Percentiles rank a stretch among this genome's conserved stretches.
phyloP scores from a whole-genome alignment of 176 grass and related monocot genomes.

The Dactylis glomerata region DNA sequence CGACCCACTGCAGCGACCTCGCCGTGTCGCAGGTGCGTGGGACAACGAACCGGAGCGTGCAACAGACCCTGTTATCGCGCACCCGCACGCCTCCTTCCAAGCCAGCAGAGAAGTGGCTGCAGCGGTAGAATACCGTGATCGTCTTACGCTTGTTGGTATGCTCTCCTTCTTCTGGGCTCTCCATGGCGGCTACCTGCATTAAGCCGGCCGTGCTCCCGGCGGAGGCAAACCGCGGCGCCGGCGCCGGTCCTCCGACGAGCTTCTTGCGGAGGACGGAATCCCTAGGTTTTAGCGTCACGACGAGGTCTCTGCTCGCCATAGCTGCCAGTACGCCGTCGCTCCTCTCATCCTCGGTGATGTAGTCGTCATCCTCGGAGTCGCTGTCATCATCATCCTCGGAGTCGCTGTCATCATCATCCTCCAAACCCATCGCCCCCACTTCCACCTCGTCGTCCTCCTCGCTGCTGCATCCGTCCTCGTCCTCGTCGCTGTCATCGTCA shows the following conservation, averaged over 20 bases:
- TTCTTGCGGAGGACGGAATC: background rate
- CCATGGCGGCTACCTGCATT: background rate
- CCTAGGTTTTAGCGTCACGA: too few species aligned
- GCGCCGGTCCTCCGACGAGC: background rate
- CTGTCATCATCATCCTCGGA: too few species aligned
- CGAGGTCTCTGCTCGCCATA: too few species aligned
- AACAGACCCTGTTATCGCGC: background rate
- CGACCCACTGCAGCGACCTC: background rate
- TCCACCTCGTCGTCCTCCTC: too few species aligned
- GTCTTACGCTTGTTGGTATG: background rate
- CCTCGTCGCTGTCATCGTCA: background rate
- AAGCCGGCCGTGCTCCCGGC: conserved; percentile 6
- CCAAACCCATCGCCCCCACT: too few species aligned
- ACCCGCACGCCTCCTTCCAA: background rate
- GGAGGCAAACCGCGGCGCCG: background rate
- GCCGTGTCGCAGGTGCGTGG: background rate
- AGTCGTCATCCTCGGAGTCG: background rate
- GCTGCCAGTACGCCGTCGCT: background rate
- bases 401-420: too few species aligned
- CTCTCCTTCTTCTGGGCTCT: background rate
- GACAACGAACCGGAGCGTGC: background rate
- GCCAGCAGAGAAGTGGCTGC: background rate
- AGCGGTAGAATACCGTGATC: conserved; percentile 28
- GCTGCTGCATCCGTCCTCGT: too few species aligned
- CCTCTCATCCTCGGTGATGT: background rate